phyloP scores from a whole-genome alignment of 2,329 filamentous ascomycete species.

The Claviceps pusilla region DNA sequence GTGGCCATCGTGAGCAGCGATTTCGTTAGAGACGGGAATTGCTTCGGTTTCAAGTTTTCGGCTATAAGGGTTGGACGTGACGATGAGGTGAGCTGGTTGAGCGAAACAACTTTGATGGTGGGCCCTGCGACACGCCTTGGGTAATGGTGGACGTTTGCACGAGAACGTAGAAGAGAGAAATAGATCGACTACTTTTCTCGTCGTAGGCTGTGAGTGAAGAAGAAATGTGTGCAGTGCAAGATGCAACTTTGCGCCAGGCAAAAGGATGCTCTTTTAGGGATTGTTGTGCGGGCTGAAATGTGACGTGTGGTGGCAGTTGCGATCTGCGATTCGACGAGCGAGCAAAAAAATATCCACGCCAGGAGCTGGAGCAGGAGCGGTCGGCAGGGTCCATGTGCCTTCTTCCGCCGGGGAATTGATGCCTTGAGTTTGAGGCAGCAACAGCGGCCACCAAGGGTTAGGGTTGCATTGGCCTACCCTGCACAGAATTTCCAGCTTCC shows the following conservation, averaged over 20 bases:
- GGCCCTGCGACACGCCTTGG: neutral
- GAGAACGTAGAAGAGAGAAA: constrained; percentile 7
- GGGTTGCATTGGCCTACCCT: neutral
- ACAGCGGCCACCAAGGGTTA: neutral
- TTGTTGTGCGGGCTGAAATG: constrained; percentile 7
- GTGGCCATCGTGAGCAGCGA: constrained; percentile 21
- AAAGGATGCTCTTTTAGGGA: constrained; percentile 11
- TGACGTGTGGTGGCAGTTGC: constrained; percentile 8
- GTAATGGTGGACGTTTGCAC: constrained; percentile 5
- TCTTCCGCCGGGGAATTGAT: neutral
- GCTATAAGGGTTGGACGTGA: constrained; percentile 8
- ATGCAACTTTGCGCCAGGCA: constrained; percentile 26
- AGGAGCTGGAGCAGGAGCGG: constrained; percentile 2
- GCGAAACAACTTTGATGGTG: constrained; percentile 4
- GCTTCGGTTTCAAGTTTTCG: constrained; percentile 1
- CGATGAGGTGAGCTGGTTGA: constrained; percentile 9
- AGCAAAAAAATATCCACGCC: neutral
- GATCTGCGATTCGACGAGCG: constrained; percentile 4
- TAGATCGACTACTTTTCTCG: constrained; percentile 15
- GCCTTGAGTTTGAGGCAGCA: neutral
- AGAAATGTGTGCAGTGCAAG: constrained; percentile 2
- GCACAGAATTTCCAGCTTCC: neutral
- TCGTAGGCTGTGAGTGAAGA: constrained; percentile 11
- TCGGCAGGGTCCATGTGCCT: neutral
- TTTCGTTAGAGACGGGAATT: neutral